These are phyloP conservation scores for Diaporthe nobilis DNA, from an alignment of 2,329 filamentous ascomycete species.

Conservation along the genomic window DNA sequence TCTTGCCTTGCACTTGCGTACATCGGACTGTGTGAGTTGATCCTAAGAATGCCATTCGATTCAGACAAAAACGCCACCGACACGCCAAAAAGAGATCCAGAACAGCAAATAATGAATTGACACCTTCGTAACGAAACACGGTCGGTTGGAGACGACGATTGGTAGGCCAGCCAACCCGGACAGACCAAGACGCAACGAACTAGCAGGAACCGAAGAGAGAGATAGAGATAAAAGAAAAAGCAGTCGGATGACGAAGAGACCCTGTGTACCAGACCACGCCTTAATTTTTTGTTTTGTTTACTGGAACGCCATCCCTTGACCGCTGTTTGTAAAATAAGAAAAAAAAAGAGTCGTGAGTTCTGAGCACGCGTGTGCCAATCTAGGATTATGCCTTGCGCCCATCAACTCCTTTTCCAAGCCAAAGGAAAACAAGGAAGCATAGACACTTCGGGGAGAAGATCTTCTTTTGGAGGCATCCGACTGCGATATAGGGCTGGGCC, in stretches of 20 bases:
- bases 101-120: background rate
- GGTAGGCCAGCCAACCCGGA: slow-evolving; percentile 12
- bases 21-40: background rate
- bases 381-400: slow-evolving; percentile 13
- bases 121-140: background rate
- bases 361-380: background rate
- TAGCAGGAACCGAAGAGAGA: background rate
- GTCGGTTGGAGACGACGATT: background rate
- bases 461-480: background rate
- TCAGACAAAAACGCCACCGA: background rate
- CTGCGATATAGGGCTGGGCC: slow-evolving; percentile 9
- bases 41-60: background rate
- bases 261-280: slow-evolving; percentile 5
- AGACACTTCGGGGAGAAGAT: background rate
- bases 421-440: background rate
- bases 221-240: background rate
- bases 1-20: slow-evolving; percentile 10
- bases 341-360: background rate
- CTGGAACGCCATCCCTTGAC: slow-evolving; percentile 28
- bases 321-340: slow-evolving; percentile 5
- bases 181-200: background rate
- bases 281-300: slow-evolving; percentile 30
- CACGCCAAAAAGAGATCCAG: background rate
- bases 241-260: slow-evolving; percentile 22
- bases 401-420: slow-evolving; percentile 9